phyloP scores from a whole-genome alignment of 75 land plant species.

The Larix kaempferi region DNA sequence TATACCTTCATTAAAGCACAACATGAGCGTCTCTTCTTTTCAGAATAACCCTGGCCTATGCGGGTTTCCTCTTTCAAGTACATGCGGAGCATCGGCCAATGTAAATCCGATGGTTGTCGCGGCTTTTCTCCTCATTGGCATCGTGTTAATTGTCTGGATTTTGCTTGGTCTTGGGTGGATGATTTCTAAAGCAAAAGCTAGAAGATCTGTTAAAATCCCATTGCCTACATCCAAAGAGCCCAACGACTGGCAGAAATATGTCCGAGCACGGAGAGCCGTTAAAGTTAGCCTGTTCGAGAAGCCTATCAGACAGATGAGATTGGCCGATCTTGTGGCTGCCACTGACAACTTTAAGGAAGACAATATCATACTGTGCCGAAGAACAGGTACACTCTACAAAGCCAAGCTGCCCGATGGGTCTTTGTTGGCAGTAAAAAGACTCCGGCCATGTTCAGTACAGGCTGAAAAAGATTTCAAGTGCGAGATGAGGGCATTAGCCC shows the following conservation, averaged over 20 bases:
- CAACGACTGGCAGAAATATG: neutral
- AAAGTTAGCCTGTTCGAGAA: slow-evolving; percentile 83
- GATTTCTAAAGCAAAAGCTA: neutral
- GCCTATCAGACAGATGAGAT: slow-evolving; percentile 59
- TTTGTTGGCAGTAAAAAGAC: slow-evolving; percentile 72
- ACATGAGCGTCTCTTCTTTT: neutral
- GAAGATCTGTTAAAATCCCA: neutral
- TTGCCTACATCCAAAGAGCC: neutral
- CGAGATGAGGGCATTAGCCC: slow-evolving; percentile 77
- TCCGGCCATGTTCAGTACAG: slow-evolving; percentile 50
- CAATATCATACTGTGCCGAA: slow-evolving; percentile 55
- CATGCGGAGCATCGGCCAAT: neutral
- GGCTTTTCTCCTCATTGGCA: neutral
- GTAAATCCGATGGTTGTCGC: neutral
- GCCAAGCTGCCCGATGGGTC: slow-evolving; percentile 69
- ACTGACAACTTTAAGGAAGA: slow-evolving; percentile 64
- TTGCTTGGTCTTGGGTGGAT: neutral
- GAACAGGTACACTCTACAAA: slow-evolving; percentile 79
- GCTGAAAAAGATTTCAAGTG: slow-evolving; percentile 64
- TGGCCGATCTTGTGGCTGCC: slow-evolving; percentile 79
- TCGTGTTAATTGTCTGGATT: neutral
- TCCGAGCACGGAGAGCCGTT: neutral
- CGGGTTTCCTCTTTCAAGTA: neutral
- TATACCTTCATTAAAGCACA: slow-evolving; percentile 30
- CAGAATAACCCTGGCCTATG: neutral